phyloP scores from a whole-genome alignment of 2,329 filamentous ascomycete genomes.

The Pseudogymnoascus sp. region DNA sequence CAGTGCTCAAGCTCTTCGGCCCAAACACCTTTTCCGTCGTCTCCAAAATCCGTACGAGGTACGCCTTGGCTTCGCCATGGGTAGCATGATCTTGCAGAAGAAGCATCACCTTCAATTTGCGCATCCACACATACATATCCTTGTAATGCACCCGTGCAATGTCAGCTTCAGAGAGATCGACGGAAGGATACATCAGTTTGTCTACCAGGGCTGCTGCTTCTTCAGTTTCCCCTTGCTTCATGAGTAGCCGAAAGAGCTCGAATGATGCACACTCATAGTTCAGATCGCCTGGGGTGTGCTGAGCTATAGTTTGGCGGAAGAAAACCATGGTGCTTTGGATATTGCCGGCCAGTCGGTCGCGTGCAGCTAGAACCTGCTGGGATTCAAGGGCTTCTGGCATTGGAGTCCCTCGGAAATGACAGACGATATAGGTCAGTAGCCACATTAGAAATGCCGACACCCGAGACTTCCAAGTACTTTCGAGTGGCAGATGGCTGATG shows the following conservation, averaged over 20 bases:
- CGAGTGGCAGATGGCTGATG: not conserved
- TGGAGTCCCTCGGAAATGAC: not conserved
- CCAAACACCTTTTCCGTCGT: not conserved
- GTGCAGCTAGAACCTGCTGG: not conserved
- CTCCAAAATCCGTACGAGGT: not conserved
- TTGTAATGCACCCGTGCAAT: not conserved
- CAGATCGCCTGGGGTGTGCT: not conserved
- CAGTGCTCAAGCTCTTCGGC: not conserved
- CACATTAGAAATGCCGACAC: not conserved
- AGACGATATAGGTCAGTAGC: not conserved
- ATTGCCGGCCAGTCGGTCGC: not conserved
- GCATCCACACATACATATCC: not conserved
- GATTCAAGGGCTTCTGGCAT: not conserved
- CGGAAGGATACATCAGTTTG: not conserved
- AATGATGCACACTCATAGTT: not conserved
- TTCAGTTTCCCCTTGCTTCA: not conserved
- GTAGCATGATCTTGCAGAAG: not conserved
- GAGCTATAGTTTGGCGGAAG: not conserved
- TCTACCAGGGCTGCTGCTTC: not conserved
- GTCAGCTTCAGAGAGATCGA: not conserved
- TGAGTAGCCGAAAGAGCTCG: not conserved
- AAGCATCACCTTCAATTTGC: not conserved
- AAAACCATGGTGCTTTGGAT: not conserved
- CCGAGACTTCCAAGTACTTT: not conserved
- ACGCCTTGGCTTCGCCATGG: not conserved